Base-by-base conservation (phyloP, 148 eudicot species). In the Gaultheria prostrata region DNA sequence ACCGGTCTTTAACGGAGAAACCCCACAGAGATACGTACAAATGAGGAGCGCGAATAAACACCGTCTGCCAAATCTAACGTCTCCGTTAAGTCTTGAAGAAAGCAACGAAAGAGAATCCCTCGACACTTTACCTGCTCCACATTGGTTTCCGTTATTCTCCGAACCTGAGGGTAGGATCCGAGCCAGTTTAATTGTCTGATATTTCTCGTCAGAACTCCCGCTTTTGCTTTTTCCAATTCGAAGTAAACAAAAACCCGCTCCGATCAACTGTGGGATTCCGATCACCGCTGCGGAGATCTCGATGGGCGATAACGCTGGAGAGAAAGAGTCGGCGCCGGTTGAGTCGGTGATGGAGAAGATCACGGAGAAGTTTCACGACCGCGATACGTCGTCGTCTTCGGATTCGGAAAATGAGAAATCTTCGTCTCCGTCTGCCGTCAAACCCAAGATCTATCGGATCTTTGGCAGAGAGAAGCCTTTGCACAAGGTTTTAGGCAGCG, bases 391-490 rank as follows among this genome's bases (percentile, higher is more conserved):
- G 0, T 86, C 95, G 2, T 91, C 94, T 0, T 67, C 72, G 6
- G 95, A 90, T 33, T 90, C 91, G 24, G 92, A 91, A 0, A 43
- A 79, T 21, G 89, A 88, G 13, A 84, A 84, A 80, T 8, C 79
- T 1, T 83, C 89, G 7, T 63, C 86, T 20, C 48, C 80, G 14
- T 56, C 71, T 15, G 70, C 87, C n/a, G 80, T 90, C 24, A 90
- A 89, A 83, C 59, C 91, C 2, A 93, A 93, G 91, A 87, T 92
- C 81, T 92, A 89, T n/a, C 93, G 95, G 46, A 83, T 95, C 17
- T 92, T 95, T 26, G 98, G 98, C 45, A 85, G 98, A 1, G 92
- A 95, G 63, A 88, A 82, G 80, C 97, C 98, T 1, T 81, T 95
- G 67, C 94, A 95, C 85, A 84, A 88, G 83, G 91, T 93, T 69